Evolutionary conservation across 192 early-diverging fungal genomes (phyloP).

Genomic region (Rhizophagus sp.): DNA sequence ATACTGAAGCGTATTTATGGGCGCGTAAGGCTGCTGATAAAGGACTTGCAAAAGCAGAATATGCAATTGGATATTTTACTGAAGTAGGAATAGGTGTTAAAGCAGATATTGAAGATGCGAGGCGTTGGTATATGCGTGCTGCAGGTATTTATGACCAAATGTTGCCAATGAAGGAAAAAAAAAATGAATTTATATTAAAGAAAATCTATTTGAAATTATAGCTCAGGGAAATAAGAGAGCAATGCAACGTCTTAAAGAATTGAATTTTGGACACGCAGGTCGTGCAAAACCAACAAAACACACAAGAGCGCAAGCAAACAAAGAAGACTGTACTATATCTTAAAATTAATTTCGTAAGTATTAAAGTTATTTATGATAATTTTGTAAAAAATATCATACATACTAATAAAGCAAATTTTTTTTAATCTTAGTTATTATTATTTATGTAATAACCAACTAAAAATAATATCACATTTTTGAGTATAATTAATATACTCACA

Average conservation of each 20-base stretch:
- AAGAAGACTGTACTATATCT: conserved; percentile 29
- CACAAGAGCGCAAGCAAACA: conserved; percentile 20
- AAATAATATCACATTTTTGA: too few species aligned
- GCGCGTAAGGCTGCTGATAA: conserved; percentile 95
- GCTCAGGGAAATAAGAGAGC: conserved; percentile 84
- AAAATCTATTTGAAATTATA: not conserved
- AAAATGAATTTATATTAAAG: not conserved
- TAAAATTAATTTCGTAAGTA: conserved; percentile 1
- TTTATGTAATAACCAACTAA: too few species aligned
- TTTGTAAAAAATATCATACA: too few species aligned
- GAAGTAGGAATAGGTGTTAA: conserved; percentile 88
- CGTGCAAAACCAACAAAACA: conserved; percentile 38
- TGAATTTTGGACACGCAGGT: conserved; percentile 54
- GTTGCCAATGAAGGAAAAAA: not conserved
- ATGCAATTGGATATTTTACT: conserved; percentile 93
- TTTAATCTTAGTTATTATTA: too few species aligned
- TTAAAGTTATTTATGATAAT: not conserved
- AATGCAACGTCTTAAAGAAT: conserved; percentile 77
- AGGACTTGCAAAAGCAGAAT: conserved; percentile 93
- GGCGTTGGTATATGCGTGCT: conserved; percentile 85
- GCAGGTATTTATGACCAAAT: conserved; percentile 40
- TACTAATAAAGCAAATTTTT: too few species aligned
- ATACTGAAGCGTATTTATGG: conserved; percentile 97
- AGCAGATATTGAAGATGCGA: conserved; percentile 79
- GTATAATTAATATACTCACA: too few species aligned